phyloP scores from a whole-genome alignment of 768 basidiomycete species.

The Pisolithus microcarpus region DNA sequence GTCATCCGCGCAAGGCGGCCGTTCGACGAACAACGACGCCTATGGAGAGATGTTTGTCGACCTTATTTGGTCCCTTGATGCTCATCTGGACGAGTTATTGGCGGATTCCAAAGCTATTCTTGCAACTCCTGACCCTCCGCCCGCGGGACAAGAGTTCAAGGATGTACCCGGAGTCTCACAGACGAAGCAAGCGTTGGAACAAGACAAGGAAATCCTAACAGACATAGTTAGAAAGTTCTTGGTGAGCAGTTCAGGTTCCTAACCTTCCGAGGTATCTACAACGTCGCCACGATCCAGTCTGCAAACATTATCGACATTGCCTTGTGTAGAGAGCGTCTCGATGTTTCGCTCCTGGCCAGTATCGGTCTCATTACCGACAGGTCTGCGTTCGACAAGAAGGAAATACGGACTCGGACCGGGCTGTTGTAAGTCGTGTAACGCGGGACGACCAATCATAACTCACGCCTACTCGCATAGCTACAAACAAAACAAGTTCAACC shows the following conservation, averaged over 20 bases:
- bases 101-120: constrained; percentile 45
- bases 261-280: background rate
- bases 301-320: constrained; percentile 48
- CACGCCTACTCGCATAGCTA: constrained; percentile 47
- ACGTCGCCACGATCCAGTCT: constrained; percentile 35
- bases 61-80: constrained; percentile 75
- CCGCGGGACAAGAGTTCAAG: constrained; percentile 23
- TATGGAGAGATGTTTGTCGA: constrained; percentile 74
- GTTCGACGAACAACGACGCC: constrained; percentile 34
- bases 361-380: constrained; percentile 69
- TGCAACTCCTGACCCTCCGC: constrained; percentile 22
- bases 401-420: constrained; percentile 72
- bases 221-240: constrained; percentile 53
- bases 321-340: constrained; percentile 69
- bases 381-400: constrained; percentile 62
- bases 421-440: constrained; percentile 55
- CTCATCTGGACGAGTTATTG: constrained; percentile 65
- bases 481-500: constrained; percentile 97
- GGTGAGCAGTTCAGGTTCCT: constrained; percentile 28
- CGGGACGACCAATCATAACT: background rate
- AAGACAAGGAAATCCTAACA: constrained; percentile 56
- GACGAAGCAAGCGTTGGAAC: constrained; percentile 48
- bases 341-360: constrained; percentile 52
- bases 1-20: constrained; percentile 37
- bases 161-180: constrained; percentile 30